Evolutionary conservation across 306 rosid genomes (phyloP).

Genomic region (Canavalia gladiata): DNA sequence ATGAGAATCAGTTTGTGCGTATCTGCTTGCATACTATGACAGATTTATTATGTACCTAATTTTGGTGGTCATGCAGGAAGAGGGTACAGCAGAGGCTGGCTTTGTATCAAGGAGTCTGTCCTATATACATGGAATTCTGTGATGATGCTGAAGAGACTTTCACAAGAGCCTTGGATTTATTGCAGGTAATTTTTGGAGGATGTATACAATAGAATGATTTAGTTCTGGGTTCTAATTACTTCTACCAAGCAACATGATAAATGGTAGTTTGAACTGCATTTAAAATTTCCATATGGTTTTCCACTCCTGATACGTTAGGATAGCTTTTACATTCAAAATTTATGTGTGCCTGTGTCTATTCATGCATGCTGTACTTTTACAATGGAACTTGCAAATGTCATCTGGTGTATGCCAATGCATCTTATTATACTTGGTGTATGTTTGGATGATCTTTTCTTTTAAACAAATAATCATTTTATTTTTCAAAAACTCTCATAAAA

Average conservation of each 20-base stretch:
- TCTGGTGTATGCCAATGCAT: constrained; percentile 11
- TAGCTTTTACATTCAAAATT: constrained; percentile 18
- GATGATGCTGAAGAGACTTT: constrained; percentile 87
- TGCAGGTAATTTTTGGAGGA: constrained; percentile 63
- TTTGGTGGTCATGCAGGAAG: constrained; percentile 71
- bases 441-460: too few relatives aligned
- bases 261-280: constrained; percentile 4
- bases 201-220: background rate
- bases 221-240: background rate
- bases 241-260: constrained; percentile 3
- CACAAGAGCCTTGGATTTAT: constrained; percentile 64
- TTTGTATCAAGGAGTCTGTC: constrained; percentile 93
- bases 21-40: constrained; percentile 29
- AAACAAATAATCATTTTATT: too few relatives aligned
- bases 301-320: background rate
- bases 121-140: constrained; percentile 82
- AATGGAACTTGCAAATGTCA: background rate
- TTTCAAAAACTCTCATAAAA: too few relatives aligned
- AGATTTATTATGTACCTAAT: constrained; percentile 18
- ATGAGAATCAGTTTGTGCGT: constrained; percentile 8
- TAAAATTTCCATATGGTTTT: background rate
- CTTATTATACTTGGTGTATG: background rate
- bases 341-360: background rate
- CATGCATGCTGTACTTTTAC: constrained; percentile 3
- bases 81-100: constrained; percentile 86